Conservation (phyloP, 306 rosid species). For the Vigna reflexopilosa region DNA sequence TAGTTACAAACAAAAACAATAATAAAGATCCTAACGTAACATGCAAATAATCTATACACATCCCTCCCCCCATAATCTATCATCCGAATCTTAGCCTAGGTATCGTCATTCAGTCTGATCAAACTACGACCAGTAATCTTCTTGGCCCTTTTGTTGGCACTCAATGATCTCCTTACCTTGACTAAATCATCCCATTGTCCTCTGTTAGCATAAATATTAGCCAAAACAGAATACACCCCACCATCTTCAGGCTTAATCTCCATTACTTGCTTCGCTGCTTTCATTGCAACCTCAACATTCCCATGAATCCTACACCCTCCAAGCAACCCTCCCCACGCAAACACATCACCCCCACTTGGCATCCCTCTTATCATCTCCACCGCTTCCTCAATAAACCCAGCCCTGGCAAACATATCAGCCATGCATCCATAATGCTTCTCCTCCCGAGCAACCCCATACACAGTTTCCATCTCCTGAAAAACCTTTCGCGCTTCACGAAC, state of each 20-base stretch:
- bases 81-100: conserved; percentile 5
- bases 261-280: conserved; percentile 74
- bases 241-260: conserved; percentile 83
- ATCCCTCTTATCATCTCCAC: conserved; percentile 61
- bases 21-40: too few relatives aligned
- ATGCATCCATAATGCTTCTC: conserved; percentile 81
- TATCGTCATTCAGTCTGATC: conserved; percentile 51
- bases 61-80: not conserved
- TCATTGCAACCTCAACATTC: conserved; percentile 65
- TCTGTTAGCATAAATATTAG: conserved; percentile 66
- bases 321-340: conserved; percentile 83
- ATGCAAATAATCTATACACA: conserved; percentile 17
- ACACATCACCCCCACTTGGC: conserved; percentile 77
- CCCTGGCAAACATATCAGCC: conserved; percentile 79
- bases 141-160: conserved; percentile 61
- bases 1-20: not conserved
- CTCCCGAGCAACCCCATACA: conserved; percentile 62
- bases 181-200: conserved; percentile 75
- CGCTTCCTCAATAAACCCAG: conserved; percentile 72
- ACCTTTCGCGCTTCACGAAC: conserved; percentile 64
- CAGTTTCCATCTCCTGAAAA: conserved; percentile 67
- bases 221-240: conserved; percentile 79
- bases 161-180: conserved; percentile 59
- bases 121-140: conserved; percentile 65
- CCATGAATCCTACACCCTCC: conserved; percentile 86